Evolutionary conservation across 345 rosid species (phyloP).

Genomic region (Dovyalis caffra): DNA sequence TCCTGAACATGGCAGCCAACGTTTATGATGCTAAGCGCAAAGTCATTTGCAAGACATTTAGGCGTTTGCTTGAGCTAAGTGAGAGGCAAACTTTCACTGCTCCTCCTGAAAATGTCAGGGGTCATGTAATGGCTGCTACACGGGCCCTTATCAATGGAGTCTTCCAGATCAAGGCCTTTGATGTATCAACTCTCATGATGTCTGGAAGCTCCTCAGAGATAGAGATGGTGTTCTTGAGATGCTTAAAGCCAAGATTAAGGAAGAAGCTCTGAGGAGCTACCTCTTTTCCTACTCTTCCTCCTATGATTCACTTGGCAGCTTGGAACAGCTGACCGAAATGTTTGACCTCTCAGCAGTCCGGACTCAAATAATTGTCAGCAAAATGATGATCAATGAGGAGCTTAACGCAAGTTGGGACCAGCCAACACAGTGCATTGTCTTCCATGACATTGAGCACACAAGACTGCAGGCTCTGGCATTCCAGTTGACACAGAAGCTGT

Average conservation of each 20-base stretch:
- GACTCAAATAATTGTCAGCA: slow-evolving; percentile 66
- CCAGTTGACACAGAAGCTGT: slow-evolving; percentile 71
- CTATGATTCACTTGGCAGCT: slow-evolving; percentile 57
- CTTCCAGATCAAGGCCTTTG: slow-evolving; percentile 60
- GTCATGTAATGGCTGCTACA: slow-evolving; percentile 86
- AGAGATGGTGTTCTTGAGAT: slow-evolving; percentile 58
- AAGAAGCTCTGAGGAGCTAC: slow-evolving; percentile 79
- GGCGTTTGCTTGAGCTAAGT: slow-evolving; percentile 69
- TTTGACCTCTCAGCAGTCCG: slow-evolving; percentile 64
- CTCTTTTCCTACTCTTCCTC: slow-evolving; percentile 64
- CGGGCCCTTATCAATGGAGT: slow-evolving; percentile 77
- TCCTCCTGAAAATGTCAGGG: slow-evolving; percentile 85
- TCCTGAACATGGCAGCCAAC: slow-evolving; percentile 87
- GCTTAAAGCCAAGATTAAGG: slow-evolving; percentile 79
- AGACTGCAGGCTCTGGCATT: slow-evolving; percentile 79
- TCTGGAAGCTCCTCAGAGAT: slow-evolving; percentile 72
- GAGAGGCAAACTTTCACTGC: slow-evolving; percentile 83
- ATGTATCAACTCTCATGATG: slow-evolving; percentile 64
- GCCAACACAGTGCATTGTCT: slow-evolving; percentile 64
- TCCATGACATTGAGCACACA: slow-evolving; percentile 69
- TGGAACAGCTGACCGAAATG: slow-evolving; percentile 71
- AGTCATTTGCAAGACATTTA: slow-evolving; percentile 78
- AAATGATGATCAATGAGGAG: slow-evolving; percentile 84
- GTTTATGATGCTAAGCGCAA: slow-evolving; percentile 54
- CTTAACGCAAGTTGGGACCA: slow-evolving; percentile 88